Evolutionary conservation across 208 protist genomes (phyloP).

Genomic region (Endotrypanum monterogeii): DNA sequence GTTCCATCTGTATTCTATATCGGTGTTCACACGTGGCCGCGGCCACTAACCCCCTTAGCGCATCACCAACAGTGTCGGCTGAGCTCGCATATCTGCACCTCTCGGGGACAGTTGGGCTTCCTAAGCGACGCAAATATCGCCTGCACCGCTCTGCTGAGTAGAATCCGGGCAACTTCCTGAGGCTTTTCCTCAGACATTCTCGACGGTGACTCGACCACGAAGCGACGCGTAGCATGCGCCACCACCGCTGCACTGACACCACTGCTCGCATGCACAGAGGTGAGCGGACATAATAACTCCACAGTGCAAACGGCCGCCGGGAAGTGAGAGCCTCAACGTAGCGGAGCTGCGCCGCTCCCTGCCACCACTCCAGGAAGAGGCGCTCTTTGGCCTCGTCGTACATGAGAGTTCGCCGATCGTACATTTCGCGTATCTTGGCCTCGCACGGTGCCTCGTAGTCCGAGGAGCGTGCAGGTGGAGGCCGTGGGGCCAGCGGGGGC

Average conservation of each 20-base stretch:
- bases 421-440: conserved; percentile 17
- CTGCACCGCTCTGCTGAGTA: conserved; percentile 5
- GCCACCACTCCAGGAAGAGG: conserved; percentile 24
- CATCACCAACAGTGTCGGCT: background rate
- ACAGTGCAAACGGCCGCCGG: conserved; percentile 14
- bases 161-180: conserved; percentile 7
- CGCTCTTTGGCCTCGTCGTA: conserved; percentile 25
- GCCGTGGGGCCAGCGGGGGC: background rate
- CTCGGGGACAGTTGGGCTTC: background rate
- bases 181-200: background rate
- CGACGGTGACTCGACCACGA: conserved; percentile 27
- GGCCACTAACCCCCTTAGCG: conserved; percentile 17
- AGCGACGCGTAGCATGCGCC: conserved; percentile 42
- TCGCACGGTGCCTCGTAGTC: conserved; percentile 17
- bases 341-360: conserved; percentile 3
- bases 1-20: conserved; percentile 28
- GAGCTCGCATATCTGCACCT: background rate
- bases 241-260: conserved; percentile 72
- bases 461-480: background rate
- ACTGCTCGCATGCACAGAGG: conserved; percentile 43
- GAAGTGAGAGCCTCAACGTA: conserved; percentile 27
- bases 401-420: conserved; percentile 17
- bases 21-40: conserved; percentile 42
- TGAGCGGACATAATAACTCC: conserved; percentile 33
- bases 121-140: conserved; percentile 14